Evolutionary conservation across 352 stramenopile species (phyloP), one percentile per base, ranked within the genome.

Genomic region (Globisporangium spiculum): DNA sequence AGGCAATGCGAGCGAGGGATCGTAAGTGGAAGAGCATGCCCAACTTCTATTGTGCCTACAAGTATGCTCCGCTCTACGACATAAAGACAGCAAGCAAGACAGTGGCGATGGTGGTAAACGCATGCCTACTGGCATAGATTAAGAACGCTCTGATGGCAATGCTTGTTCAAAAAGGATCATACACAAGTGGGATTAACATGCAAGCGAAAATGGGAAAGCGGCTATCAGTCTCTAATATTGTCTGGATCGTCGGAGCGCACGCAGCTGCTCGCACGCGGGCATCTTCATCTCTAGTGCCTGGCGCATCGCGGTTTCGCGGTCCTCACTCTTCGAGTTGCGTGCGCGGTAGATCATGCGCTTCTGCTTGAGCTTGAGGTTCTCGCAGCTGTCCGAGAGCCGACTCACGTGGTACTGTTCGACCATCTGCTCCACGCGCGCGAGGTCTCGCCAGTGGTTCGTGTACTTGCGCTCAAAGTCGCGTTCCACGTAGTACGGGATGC

Each of bases 401-500:
- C 78, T 78, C 65, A 93, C 74, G 66, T 95, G 83, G 54, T 86
- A 81, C 74, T 94, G 86, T 75, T 96, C 84, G 41, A 96, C 87
- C 81, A 94, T 86, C 80, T 92, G 83, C 81, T 96, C 87, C 8
- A 96, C 85, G 62, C 85, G 83, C 63, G 84, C 74, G 46, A 96
- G 76, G 75, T 96, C 87, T 54, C 89, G 83, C 86, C 87, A 95
- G 72, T 95, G 80, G 53, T 72, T 89, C 65, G 87, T 94, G 75
- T 95, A 95, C 72, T 88, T 91, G 66, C 88, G 84, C 27, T 95
- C 86, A 77, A 96, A 96, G 71, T 94, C 85, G 52, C 74, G 76
- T 57, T 92, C 87, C 53, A 96, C 89, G 63, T 94, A 96, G 79
- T 96, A 96, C 61, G 87, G 87, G 50, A 96, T 96, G 60, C 86